Base-by-base conservation (phyloP, 805 yeast species). In the Barnettozyma vustinii region DNA sequence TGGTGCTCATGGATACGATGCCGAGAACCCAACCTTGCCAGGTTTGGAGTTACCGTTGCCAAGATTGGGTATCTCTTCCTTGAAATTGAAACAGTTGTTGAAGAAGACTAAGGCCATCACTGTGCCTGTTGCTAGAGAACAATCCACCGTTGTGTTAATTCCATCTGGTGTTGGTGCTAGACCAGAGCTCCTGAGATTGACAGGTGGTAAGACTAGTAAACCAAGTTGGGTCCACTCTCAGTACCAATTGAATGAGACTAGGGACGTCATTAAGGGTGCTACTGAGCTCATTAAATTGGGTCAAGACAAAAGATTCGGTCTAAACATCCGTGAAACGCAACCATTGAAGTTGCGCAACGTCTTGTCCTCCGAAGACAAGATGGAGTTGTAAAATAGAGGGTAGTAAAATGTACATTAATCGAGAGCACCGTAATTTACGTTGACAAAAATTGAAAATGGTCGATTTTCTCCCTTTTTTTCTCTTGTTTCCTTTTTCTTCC, bases 181-280 rank as follows among this genome's bases (percentile, higher is more conserved):
- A 50, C 71, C 73, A 40, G 94, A 87, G 65, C 70, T 86, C 16
- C 66, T 91, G 49, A 79, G 96, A 64, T 74, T 92, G 54, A 80
- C 92, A 25, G 97, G 97, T 42, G 96, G 96, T 36, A 74, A 76
- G 58, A 74, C 83, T 23, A 75, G 82, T 46, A 75, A 77, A 51
- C 91, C 97, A 58, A 80, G 88, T 56, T 94, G 96, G 94, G 84
- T 87, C 40, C 97, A 91, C 64, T 87, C 96, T 25, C 71, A 77
- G 39, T 82, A 73, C 68, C 83, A 83, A 65, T 68, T 92, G 48
- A 66, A 74, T 27, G 80, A 78, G 42, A 69, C 71, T 7, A 73
- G 63, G 36, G 59, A 66, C 8, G 44, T 59, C n/a, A 65, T 68
- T 30, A 66, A 73, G 48, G 76, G 78, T 48, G 74, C 82, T 40